Conservation (phyloP, 164 flowering plant species). For the Stephania japonica region DNA sequence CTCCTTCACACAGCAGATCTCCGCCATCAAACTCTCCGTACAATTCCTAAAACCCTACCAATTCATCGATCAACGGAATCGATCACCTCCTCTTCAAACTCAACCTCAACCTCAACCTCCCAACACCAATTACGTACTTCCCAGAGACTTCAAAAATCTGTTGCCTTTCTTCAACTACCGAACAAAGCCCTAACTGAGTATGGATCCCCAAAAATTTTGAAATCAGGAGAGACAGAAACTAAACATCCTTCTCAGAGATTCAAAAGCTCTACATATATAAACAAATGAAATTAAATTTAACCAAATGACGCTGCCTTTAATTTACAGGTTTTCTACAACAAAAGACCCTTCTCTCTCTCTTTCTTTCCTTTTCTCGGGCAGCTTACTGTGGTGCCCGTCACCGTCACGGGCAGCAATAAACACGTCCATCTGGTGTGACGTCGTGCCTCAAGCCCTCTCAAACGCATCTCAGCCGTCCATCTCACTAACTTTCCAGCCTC, state of each 20-base stretch:
- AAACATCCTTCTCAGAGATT: background rate
- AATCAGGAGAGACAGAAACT: background rate
- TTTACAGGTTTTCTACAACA: background rate
- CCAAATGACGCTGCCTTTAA: no score
- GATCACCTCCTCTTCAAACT: no score
- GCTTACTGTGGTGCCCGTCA: conserved; percentile 40
- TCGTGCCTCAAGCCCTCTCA: conserved; percentile 16
- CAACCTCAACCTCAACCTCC: background rate
- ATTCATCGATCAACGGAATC: background rate
- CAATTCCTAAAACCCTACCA: background rate
- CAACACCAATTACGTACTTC: no score
- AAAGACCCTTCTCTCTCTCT: background rate
- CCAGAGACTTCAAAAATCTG: background rate
- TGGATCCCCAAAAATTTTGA: no score
- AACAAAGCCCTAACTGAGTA: background rate
- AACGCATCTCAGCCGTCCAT: conserved; percentile 39
- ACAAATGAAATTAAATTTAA: no score
- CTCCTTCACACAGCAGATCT: conserved; percentile 45
- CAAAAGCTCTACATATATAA: background rate
- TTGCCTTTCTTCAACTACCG: background rate
- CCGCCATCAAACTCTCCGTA: conserved; percentile 29
- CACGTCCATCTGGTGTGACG: conserved; percentile 44
- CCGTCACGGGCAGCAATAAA: conserved; percentile 38
- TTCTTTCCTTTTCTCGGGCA: background rate
- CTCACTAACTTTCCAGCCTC: conserved; percentile 2